Base-by-base conservation (phyloP, 371 early-diverging fungal species). In the Mucor sp. region DNA sequence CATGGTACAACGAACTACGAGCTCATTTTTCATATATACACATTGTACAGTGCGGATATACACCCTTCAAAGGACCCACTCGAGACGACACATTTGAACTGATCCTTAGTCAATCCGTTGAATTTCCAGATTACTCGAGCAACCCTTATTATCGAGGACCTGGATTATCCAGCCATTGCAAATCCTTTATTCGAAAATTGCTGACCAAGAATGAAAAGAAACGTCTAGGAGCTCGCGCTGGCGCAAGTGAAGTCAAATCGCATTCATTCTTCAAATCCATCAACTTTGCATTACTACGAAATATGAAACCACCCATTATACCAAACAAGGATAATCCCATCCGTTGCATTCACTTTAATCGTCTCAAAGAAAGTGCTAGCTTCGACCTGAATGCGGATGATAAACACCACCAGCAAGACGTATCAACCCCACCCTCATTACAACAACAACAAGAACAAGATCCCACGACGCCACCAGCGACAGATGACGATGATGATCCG, bases 181-280 rank as follows among this genome's bases (percentile, higher is more conserved):
- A 94, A 80, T 79, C 85, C 23, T 74, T 95, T n/a, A 88, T 98
- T 28, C 85, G 89, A 17, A 88, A 93, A 62, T 84, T 98, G 35
- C 80, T 98, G 33, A 78, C 83, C 67, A 97, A 97, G 74, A 93
- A 91, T 71, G 97, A 97, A 74, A 81, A 86, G 59, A 85, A 88
- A 59, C 87, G 98, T 5, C 77, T 98, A 14, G 98, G 98, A 5
- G 86, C 91, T 23, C 85, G 86, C 21, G 90, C 92, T 4, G 98
- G 98, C 23, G 97, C 99, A 2, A 90, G 94, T 33, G 98, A 99
- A 74, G 91, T 99, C 59, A 98, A 97, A 80, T 82, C 86, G 2
- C 98, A 99, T 75, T 80, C 92, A 14, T 98, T 95, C 73, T 99
- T 99, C 84, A 92, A 91, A 71, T 86, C 85, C 39, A 87, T 95